A percentile compares a stretch with the other conserved stretches of the same genome.
Evolutionary conservation across 2,329 filamentous ascomycete species (phyloP).

Genomic region (Immersiporthe knoxdaviesiana): DNA sequence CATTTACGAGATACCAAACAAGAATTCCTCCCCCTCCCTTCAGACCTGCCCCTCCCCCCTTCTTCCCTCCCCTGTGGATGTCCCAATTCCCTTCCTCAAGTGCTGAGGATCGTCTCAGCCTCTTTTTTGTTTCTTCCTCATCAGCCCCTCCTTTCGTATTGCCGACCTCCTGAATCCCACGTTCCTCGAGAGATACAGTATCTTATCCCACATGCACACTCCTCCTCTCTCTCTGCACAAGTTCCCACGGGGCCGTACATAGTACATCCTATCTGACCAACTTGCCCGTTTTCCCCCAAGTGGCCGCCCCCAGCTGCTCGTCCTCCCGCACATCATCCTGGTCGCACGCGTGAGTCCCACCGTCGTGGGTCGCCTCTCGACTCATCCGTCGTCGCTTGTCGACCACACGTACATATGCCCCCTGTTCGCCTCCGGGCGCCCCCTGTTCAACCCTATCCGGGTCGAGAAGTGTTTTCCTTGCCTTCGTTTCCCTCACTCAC

Average conservation of each 20-base stretch:
- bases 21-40: too few relatives aligned
- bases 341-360: slow-evolving; percentile 31
- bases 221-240: not conserved
- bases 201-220: slow-evolving; percentile 8
- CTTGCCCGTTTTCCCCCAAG: slow-evolving; percentile 22
- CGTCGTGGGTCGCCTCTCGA: slow-evolving; percentile 29
- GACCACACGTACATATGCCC: slow-evolving; percentile 27
- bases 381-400: slow-evolving; percentile 27
- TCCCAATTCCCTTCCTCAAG: not conserved
- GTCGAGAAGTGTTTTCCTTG: slow-evolving; percentile 28
- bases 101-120: slow-evolving; percentile 5
- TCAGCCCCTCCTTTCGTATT: not conserved
- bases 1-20: not conserved
- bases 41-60: too few relatives aligned
- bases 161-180: slow-evolving; percentile 5
- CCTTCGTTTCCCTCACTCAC: slow-evolving; percentile 11
- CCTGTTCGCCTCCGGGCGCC: slow-evolving; percentile 22
- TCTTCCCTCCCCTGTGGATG: not conserved
- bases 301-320: slow-evolving; percentile 16
- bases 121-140: not conserved
- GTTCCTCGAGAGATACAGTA: not conserved
- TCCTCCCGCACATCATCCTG: slow-evolving; percentile 25
- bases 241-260: slow-evolving; percentile 10
- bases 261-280: slow-evolving; percentile 19
- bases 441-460: slow-evolving; percentile 26